Conservation (phyloP, 129 eudicot species). For the Artemisia tridentata region DNA sequence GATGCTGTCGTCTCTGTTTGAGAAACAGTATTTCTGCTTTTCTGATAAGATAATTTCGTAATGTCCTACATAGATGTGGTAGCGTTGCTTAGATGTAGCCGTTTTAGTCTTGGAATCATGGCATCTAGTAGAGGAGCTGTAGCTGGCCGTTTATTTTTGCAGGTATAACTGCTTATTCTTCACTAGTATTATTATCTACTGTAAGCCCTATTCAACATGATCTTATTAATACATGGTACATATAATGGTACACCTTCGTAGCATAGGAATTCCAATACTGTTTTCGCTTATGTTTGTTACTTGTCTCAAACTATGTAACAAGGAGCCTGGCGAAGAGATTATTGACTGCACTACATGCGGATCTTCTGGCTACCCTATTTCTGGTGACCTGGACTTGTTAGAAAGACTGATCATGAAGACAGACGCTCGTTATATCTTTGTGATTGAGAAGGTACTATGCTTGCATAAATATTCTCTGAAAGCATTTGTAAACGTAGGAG, state of each 20-base stretch:
- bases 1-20: conserved; percentile 9
- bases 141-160: conserved; percentile 85
- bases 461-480: not conserved
- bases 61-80: conserved; percentile 67
- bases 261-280: not conserved
- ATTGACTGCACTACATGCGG: conserved; percentile 90
- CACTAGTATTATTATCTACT: not conserved
- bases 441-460: conserved; percentile 79
- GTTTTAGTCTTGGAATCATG: conserved; percentile 95
- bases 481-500: conserved; percentile 11
- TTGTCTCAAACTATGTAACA: conserved; percentile 17
- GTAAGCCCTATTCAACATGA: not conserved
- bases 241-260: not conserved
- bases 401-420: conserved; percentile 66
- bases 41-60: conserved; percentile 10
- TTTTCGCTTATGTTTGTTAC: conserved; percentile 2
- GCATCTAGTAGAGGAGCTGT: conserved; percentile 94
- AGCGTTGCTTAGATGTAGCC: conserved; percentile 92
- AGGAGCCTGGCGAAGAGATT: conserved; percentile 78
- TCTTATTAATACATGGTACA: not conserved
- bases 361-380: conserved; percentile 86
- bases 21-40: not conserved
- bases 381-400: conserved; percentile 83
- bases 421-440: conserved; percentile 86
- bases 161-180: conserved; percentile 42